Percentiles rank a stretch among this genome's conserved stretches.
phyloP scores from a whole-genome alignment of 441 rosid species.

The Eruca vesicaria region DNA sequence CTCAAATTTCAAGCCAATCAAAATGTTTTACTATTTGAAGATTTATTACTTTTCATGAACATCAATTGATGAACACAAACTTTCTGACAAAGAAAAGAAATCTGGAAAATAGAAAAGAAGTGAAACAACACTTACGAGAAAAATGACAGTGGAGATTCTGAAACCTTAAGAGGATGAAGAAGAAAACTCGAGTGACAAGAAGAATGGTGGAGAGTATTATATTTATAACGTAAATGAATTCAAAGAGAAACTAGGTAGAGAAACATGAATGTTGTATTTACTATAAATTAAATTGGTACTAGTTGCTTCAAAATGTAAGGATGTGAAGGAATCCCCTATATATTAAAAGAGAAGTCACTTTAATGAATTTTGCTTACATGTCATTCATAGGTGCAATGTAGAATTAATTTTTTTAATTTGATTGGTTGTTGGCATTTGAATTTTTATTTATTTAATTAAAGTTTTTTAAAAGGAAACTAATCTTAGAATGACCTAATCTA shows the following conservation, averaged over 20 bases:
- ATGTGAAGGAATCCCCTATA: constrained; percentile 8
- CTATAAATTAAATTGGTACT: constrained; percentile 5
- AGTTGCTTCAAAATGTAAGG: constrained; percentile 23
- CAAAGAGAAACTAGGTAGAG: neutral
- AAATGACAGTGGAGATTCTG: constrained; percentile 10
- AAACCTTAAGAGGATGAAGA: neutral
- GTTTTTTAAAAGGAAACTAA: too few relatives aligned
- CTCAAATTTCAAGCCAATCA: neutral
- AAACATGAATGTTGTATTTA: neutral
- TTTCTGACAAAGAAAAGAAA: constrained; percentile 1
- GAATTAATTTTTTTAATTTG: too few relatives aligned
- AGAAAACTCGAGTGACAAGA: constrained; percentile 18
- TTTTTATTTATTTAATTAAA: too few relatives aligned
- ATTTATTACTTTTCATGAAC: too few relatives aligned
- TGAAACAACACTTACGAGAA: constrained; percentile 25
- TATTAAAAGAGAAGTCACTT: too few relatives aligned
- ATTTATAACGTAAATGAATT: constrained; percentile 28
- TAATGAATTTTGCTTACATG: too few relatives aligned
- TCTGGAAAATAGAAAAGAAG: neutral
- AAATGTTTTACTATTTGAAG: too few relatives aligned
- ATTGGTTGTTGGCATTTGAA: too few relatives aligned
- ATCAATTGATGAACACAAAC: too few relatives aligned
- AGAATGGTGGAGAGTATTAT: constrained; percentile 21
- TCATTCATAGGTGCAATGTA: too few relatives aligned
- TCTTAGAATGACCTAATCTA: too few relatives aligned